These are phyloP conservation scores for Panicum miliaceum DNA, from an alignment of 176 grass and related monocot species.

Conservation along the genomic window DNA sequence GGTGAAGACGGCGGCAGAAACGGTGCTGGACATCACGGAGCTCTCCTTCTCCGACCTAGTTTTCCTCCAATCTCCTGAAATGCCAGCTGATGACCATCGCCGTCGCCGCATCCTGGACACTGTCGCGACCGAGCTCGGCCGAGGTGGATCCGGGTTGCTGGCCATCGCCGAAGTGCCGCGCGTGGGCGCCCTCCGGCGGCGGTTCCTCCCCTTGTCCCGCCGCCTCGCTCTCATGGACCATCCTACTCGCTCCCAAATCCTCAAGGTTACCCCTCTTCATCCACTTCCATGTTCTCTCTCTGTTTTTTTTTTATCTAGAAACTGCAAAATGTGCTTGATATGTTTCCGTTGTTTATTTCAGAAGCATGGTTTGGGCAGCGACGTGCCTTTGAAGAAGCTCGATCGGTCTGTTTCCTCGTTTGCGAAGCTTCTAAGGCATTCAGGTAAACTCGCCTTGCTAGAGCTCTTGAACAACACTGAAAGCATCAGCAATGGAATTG, in stretches of 20 bases:
- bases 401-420: conserved; percentile 71
- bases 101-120: conserved; percentile 22
- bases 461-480: neutral
- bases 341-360: conserved; percentile 38
- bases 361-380: conserved; percentile 87
- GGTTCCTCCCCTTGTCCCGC: conserved; percentile 69
- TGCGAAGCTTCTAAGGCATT: conserved; percentile 51
- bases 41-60: conserved; percentile 64
- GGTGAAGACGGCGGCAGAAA: conserved; percentile 25
- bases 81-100: neutral
- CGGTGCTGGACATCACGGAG: conserved; percentile 54
- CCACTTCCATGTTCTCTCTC: neutral
- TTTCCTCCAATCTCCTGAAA: conserved; percentile 40
- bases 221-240: conserved; percentile 69
- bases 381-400: conserved; percentile 77
- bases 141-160: conserved; percentile 63
- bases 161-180: conserved; percentile 54
- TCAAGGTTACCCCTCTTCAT: conserved; percentile 58
- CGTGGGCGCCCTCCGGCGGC: conserved; percentile 48
- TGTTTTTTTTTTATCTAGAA: neutral
- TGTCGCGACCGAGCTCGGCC: conserved; percentile 55
- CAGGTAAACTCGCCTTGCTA: conserved; percentile 15
- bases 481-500: neutral
- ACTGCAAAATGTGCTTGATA: conserved; percentile 21
- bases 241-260: conserved; percentile 49